phyloP scores from a whole-genome alignment of 306 rosid species.

The Hippophae tibetana region DNA sequence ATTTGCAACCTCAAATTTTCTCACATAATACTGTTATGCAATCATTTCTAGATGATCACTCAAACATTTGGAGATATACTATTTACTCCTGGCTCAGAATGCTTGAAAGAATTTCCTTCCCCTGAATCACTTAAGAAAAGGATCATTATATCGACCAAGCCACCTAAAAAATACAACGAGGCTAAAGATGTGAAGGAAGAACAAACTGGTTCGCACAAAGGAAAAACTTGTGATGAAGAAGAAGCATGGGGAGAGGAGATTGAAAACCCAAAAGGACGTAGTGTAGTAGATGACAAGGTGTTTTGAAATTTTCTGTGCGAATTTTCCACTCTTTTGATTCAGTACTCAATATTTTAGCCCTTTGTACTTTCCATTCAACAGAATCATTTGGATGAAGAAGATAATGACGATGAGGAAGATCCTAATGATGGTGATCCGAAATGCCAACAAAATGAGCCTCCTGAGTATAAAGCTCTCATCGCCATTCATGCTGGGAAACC shows the following conservation, averaged over 20 bases:
- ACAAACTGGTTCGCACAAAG: slow-evolving; percentile 35
- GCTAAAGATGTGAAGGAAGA: slow-evolving; percentile 46
- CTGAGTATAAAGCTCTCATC: slow-evolving; percentile 65
- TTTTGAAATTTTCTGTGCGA: slow-evolving; percentile 9
- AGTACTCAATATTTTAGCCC: slow-evolving; percentile 4
- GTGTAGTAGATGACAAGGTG: slow-evolving; percentile 51
- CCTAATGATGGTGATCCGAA: slow-evolving; percentile 31
- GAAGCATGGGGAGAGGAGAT: slow-evolving; percentile 89
- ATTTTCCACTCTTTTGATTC: slow-evolving; percentile 15
- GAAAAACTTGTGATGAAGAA: slow-evolving; percentile 38
- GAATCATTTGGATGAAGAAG: slow-evolving; percentile 34
- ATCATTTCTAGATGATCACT: slow-evolving; percentile 60
- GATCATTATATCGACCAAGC: slow-evolving; percentile 90
- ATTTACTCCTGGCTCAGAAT: slow-evolving; percentile 60
- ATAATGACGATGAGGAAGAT: slow-evolving; percentile 41
- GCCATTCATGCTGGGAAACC: slow-evolving; percentile 98
- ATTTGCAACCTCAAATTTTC: slow-evolving; percentile 7
- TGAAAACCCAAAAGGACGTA: slow-evolving; percentile 34
- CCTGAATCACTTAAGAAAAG: slow-evolving; percentile 73
- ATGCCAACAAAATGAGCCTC: slow-evolving; percentile 43
- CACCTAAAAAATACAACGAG: slow-evolving; percentile 87
- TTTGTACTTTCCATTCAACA: slow-evolving; percentile 29
- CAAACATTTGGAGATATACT: slow-evolving; percentile 66
- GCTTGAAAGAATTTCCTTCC: slow-evolving; percentile 77
- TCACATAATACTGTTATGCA: slow-evolving; percentile 18